Conservation (phyloP, 225 moss, liverwort and hornwort genomes). For the Straminergon stramineum region DNA sequence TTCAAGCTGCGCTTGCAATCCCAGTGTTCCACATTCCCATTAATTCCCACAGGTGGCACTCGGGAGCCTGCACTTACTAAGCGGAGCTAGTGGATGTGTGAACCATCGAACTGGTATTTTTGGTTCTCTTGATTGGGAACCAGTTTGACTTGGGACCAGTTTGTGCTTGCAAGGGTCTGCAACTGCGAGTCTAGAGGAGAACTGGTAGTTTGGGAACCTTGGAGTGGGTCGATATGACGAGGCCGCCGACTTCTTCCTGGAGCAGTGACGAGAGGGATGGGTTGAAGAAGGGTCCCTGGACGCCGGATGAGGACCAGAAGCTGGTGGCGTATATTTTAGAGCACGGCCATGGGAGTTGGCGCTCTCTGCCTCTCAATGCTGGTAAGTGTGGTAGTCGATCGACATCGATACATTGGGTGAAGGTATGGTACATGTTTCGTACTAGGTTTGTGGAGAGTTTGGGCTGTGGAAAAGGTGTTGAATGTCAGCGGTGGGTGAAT, state of each 20-base stretch:
- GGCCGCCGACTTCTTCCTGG: constrained; percentile 17
- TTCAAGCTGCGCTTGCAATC: not conserved
- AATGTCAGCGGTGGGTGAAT: not conserved
- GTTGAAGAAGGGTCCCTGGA: constrained; percentile 55
- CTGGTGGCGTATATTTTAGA: constrained; percentile 28
- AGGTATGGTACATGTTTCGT: not conserved
- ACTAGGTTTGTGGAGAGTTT: not conserved
- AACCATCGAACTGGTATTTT: not conserved
- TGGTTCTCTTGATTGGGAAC: not conserved
- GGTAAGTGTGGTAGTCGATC: not conserved
- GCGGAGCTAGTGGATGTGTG: not conserved
- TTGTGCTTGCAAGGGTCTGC: not conserved
- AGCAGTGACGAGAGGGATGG: constrained; percentile 23
- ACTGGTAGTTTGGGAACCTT: not conserved
- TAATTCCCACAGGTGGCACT: not conserved
- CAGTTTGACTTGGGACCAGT: not conserved
- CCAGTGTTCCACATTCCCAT: not conserved
- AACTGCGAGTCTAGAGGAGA: not conserved
- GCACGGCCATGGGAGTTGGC: constrained; percentile 45
- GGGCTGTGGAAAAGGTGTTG: not conserved
- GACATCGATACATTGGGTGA: not conserved
- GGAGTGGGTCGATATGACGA: constrained; percentile 7
- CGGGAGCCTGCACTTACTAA: not conserved
- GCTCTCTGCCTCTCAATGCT: constrained; percentile 39
- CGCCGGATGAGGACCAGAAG: constrained; percentile 45